phyloP scores from a whole-genome alignment of 345 rosid species.

The Viola odorata region DNA sequence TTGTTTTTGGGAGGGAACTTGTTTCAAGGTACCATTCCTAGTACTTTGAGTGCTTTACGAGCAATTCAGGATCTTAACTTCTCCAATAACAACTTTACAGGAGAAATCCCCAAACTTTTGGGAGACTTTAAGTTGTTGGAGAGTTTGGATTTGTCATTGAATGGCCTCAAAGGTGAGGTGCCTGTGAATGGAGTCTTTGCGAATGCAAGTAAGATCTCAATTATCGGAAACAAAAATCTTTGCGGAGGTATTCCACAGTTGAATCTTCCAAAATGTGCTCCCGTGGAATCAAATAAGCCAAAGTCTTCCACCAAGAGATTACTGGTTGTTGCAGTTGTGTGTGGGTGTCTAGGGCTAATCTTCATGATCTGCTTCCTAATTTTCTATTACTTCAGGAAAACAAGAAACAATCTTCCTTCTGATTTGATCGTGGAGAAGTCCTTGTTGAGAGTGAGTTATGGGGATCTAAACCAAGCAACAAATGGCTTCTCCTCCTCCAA shows the following conservation, averaged over 20 bases:
- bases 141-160: too few species aligned
- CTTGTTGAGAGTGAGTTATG: neutral
- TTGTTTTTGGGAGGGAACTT: constrained; percentile 6
- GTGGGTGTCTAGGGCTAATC: neutral
- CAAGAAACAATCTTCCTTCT: neutral
- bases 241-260: too few species aligned
- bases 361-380: neutral
- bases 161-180: constrained; percentile 13
- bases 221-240: neutral
- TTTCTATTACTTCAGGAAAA: neutral
- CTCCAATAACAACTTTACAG: neutral
- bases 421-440: neutral
- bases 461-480: constrained; percentile 2
- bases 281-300: neutral
- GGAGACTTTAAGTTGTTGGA: neutral
- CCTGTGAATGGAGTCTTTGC: constrained; percentile 6
- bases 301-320: neutral
- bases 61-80: constrained; percentile 4
- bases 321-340: neutral
- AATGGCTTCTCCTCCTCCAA: too few species aligned
- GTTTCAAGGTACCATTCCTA: constrained; percentile 8
- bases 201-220: constrained; percentile 1
- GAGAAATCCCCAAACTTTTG: constrained; percentile 7
- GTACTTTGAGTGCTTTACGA: constrained; percentile 7
- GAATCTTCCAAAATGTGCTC: neutral